Percentiles rank a stretch among this genome's conserved stretches.
These are phyloP conservation scores for Xylaria sp. DNA, from an alignment of 2,329 filamentous ascomycete genomes.

Conservation along the genomic window DNA sequence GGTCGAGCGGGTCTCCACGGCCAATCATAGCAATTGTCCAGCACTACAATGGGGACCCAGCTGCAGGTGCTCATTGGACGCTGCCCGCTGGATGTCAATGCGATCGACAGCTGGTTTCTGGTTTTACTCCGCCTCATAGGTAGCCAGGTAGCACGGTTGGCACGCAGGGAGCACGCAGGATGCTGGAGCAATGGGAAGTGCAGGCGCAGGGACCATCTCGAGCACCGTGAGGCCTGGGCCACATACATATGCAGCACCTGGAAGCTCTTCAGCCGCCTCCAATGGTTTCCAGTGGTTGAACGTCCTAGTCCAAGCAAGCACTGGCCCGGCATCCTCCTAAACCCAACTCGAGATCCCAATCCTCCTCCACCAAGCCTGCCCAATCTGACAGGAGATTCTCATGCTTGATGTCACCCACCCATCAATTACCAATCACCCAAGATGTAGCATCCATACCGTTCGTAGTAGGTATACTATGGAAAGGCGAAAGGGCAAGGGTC, in stretches of 20 bases:
- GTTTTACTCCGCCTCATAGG: slow-evolving; percentile 37
- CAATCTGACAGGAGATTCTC: slow-evolving; percentile 31
- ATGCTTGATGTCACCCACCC: slow-evolving; percentile 37
- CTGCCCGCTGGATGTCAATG: slow-evolving; percentile 1
- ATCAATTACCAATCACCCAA: slow-evolving; percentile 16
- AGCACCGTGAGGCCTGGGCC: slow-evolving; percentile 18
- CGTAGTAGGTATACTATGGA: background rate
- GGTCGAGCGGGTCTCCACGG: background rate
- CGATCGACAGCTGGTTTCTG: slow-evolving; percentile 26
- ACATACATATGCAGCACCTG: slow-evolving; percentile 28
- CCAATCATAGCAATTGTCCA: slow-evolving; percentile 22
- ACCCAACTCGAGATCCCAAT: slow-evolving; percentile 12
- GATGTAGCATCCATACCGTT: background rate
- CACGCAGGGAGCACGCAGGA: slow-evolving; percentile 25
- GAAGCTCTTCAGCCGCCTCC: slow-evolving; percentile 41
- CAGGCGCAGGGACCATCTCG: slow-evolving; percentile 23
- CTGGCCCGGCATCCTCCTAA: background rate
- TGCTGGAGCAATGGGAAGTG: slow-evolving; percentile 23
- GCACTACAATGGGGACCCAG: background rate
- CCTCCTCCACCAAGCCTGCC: slow-evolving; percentile 24
- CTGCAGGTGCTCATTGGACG: slow-evolving; percentile 18
- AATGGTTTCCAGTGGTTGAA: slow-evolving; percentile 31
- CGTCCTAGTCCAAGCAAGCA: slow-evolving; percentile 21
- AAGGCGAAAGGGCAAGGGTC: slow-evolving; percentile 17
- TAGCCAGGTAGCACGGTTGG: slow-evolving; percentile 32